These are phyloP conservation scores for Phytophthora fragariae DNA, from an alignment of 352 stramenopile species.

Conservation along the genomic window DNA sequence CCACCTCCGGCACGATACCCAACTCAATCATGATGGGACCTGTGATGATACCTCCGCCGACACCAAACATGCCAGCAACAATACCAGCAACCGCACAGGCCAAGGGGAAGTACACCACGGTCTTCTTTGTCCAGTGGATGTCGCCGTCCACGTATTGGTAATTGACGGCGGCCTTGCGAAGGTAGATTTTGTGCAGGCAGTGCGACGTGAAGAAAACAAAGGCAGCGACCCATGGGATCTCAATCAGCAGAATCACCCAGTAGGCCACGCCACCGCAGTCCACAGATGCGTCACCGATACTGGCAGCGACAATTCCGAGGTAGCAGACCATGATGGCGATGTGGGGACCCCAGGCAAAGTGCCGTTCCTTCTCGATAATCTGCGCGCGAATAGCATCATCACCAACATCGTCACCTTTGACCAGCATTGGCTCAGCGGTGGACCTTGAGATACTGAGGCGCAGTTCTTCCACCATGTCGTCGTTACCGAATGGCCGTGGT, in stretches of 20 bases:
- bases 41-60: slow-evolving; percentile 63
- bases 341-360: slow-evolving; percentile 45
- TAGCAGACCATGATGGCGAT: slow-evolving; percentile 45
- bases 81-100: slow-evolving; percentile 46
- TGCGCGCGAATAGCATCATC: neutral
- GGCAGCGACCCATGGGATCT: slow-evolving; percentile 57
- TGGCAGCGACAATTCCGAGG: slow-evolving; percentile 37
- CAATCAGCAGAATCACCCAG: slow-evolving; percentile 52
- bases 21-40: slow-evolving; percentile 69
- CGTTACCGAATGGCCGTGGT: neutral
- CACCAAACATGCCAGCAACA: slow-evolving; percentile 57
- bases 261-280: slow-evolving; percentile 51
- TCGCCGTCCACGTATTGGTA: slow-evolving; percentile 49
- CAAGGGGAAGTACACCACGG: slow-evolving; percentile 47
- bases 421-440: neutral
- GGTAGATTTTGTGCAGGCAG: slow-evolving; percentile 42
- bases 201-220: slow-evolving; percentile 41
- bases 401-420: slow-evolving; percentile 3
- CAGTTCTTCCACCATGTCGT: neutral
- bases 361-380: slow-evolving; percentile 38
- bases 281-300: slow-evolving; percentile 37
- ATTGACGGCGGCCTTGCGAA: slow-evolving; percentile 41
- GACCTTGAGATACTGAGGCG: neutral
- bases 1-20: slow-evolving; percentile 61
- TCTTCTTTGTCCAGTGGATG: slow-evolving; percentile 46